phyloP scores from a whole-genome alignment of 305 asterid species.

The Rubia tinctorum region DNA sequence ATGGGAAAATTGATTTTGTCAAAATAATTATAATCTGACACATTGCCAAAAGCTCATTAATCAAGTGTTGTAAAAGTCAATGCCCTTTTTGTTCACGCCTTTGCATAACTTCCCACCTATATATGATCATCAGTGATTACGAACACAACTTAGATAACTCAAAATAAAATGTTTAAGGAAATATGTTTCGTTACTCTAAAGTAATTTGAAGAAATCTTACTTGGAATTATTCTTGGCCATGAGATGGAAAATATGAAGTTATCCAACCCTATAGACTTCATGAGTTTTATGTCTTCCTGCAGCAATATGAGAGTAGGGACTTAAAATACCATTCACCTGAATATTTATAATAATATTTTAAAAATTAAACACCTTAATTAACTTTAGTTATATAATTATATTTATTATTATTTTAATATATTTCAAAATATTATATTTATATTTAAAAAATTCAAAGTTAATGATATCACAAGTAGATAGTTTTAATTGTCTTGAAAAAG shows the following conservation, averaged over 20 bases:
- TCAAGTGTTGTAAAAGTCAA: conserved; percentile 7
- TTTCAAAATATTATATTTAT: too few relatives aligned
- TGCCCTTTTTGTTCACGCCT: conserved; percentile 6
- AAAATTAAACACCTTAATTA: too few relatives aligned
- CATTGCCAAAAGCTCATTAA: conserved; percentile 2
- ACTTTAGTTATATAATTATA: too few relatives aligned
- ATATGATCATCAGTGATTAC: not conserved
- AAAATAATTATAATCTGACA: not conserved
- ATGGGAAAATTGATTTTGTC: not conserved
- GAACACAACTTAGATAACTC: not conserved
- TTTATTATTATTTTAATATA: too few relatives aligned
- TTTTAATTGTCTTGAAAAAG: too few relatives aligned
- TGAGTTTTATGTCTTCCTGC: conserved; percentile 11
- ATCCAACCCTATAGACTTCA: conserved; percentile 7
- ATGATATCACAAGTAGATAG: too few relatives aligned
- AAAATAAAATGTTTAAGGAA: not conserved
- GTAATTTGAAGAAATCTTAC: not conserved
- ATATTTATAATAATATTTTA: too few relatives aligned
- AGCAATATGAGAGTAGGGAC: not conserved
- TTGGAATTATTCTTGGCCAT: conserved; percentile 11
- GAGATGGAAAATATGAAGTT: conserved; percentile 10
- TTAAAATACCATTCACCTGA: not conserved
- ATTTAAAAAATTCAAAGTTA: too few relatives aligned
- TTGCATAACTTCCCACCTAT: conserved; percentile 4
- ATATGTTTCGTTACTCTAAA: not conserved